Percentiles rank a stretch among this genome's conserved stretches.
Conservation (phyloP, 108 stramenopile species). For the Pseudonitzschia pungens region DNA sequence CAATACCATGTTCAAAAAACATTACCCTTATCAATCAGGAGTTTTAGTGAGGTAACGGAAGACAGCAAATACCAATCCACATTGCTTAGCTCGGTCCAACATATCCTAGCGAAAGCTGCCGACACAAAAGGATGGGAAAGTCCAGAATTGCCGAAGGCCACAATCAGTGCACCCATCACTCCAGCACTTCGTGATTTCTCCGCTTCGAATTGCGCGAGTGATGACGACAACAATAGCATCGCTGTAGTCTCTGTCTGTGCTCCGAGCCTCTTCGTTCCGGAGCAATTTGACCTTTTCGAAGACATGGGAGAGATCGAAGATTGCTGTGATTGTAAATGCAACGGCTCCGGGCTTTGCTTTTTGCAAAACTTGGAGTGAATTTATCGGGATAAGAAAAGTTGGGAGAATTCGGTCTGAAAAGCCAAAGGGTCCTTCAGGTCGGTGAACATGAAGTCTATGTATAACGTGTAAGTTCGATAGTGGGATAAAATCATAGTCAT, state of each 20-base stretch:
- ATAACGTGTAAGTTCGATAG: too few relatives aligned
- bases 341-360: not conserved
- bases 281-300: not conserved
- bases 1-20: not conserved
- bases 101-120: not conserved
- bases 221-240: not conserved
- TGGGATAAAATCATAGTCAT: too few relatives aligned
- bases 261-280: not conserved
- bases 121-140: not conserved
- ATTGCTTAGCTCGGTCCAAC: not conserved
- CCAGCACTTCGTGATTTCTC: not conserved
- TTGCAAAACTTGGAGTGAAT: not conserved
- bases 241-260: not conserved
- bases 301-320: not conserved
- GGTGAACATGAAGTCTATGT: too few relatives aligned
- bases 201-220: not conserved
- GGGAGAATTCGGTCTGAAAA: too few relatives aligned
- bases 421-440: too few relatives aligned
- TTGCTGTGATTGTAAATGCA: not conserved
- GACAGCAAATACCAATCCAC: not conserved
- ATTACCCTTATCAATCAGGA: not conserved
- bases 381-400: too few relatives aligned
- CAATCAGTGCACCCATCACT: not conserved
- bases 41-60: not conserved
- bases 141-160: not conserved